phyloP scores from a whole-genome alignment of 2,329 filamentous ascomycete species.

The Aspergillus aculeatus region DNA sequence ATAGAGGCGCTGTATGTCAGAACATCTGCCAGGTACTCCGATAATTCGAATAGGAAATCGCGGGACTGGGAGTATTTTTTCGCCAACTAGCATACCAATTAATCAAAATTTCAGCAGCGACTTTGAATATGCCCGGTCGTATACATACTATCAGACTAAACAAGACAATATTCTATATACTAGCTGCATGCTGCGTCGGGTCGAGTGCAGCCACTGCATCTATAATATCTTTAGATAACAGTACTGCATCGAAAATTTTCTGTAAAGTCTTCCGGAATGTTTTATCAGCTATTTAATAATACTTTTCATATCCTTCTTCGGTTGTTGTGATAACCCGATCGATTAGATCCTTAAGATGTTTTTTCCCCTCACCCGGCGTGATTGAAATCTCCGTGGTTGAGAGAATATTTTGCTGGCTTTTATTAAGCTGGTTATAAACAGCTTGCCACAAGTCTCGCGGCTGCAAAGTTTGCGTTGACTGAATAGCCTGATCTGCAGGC shows the following conservation, averaged over 20 bases:
- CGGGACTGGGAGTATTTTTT: constrained; percentile 13
- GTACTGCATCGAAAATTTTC: constrained; percentile 16
- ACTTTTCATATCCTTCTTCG: constrained; percentile 13
- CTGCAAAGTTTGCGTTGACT: too few species aligned
- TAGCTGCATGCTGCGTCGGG: constrained; percentile 16
- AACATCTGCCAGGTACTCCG: constrained; percentile 16
- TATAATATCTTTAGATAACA: constrained; percentile 19
- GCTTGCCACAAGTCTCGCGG: too few species aligned
- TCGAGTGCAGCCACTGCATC: constrained; percentile 12
- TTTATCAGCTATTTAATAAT: constrained; percentile 5
- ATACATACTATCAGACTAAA: constrained; percentile 19
- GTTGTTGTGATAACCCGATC: constrained; percentile 14
- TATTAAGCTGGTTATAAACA: neutral
- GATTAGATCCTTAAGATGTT: constrained; percentile 6
- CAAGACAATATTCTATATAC: constrained; percentile 19
- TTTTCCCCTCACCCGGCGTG: neutral
- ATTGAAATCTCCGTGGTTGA: neutral
- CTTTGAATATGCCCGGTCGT: neutral
- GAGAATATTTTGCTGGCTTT: constrained; percentile 1
- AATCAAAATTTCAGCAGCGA: neutral
- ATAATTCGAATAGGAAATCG: constrained; percentile 17
- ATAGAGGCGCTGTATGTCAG: constrained; percentile 15
- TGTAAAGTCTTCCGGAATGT: neutral
- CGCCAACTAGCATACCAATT: constrained; percentile 8
- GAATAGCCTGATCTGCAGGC: too few species aligned